phyloP scores from a whole-genome alignment of 2,329 filamentous ascomycete species.

The Sclerotinia sclerotiorum region DNA sequence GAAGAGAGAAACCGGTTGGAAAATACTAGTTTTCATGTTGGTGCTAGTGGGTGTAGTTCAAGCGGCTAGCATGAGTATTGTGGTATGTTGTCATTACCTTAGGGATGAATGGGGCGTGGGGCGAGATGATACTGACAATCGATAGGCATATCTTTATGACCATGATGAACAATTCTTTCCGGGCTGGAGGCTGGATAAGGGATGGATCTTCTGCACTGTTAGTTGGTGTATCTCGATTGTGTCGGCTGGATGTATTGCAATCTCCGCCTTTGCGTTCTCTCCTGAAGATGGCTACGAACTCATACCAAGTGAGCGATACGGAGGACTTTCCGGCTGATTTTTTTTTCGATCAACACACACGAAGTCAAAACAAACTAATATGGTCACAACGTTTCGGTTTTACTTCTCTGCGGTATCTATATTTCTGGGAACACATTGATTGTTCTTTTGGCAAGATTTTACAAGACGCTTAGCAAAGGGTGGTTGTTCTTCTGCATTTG shows the following conservation, averaged over 20 bases:
- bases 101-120: neutral
- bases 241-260: conserved; percentile 57
- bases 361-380: neutral
- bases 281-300: conserved; percentile 86
- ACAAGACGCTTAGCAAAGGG: neutral
- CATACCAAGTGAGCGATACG: conserved; percentile 49
- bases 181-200: conserved; percentile 77
- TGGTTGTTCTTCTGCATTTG: neutral
- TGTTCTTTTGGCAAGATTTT: neutral
- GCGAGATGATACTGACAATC: conserved; percentile 17
- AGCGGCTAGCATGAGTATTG: conserved; percentile 74
- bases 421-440: conserved; percentile 2
- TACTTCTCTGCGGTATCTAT: neutral
- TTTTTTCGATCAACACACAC: neutral
- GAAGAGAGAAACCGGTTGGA: conserved; percentile 81
- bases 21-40: conserved; percentile 67
- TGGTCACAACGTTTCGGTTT: neutral
- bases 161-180: conserved; percentile 79
- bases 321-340: neutral
- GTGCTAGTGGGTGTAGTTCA: conserved; percentile 66
- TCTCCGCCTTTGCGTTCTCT: conserved; percentile 69
- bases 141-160: conserved; percentile 77
- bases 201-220: conserved; percentile 69
- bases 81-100: conserved; percentile 59
- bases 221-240: conserved; percentile 56